Evolutionary conservation across 495 filamentous ascomycete genomes (phyloP).

Genomic region (Xylaria grammica): DNA sequence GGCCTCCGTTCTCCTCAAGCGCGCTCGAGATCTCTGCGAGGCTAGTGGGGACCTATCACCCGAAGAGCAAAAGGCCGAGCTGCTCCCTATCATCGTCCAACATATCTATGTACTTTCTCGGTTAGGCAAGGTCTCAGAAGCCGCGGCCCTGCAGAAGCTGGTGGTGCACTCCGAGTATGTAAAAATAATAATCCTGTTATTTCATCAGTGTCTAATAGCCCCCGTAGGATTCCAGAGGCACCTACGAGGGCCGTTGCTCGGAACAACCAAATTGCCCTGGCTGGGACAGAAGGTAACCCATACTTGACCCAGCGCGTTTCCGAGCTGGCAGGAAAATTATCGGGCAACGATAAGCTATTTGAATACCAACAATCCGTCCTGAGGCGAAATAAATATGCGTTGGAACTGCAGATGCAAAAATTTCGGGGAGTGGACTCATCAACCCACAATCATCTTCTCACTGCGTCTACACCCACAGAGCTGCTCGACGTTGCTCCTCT

Average conservation of each 20-base stretch:
- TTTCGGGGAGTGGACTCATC: constrained; percentile 71
- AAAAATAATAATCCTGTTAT: background rate
- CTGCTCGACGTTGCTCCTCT: constrained; percentile 65
- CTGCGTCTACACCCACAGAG: constrained; percentile 55
- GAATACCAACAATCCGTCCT: constrained; percentile 74
- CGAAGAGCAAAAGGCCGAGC: constrained; percentile 81
- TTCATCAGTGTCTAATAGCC: constrained; percentile 30
- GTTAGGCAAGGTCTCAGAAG: constrained; percentile 76
- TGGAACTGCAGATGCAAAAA: constrained; percentile 82
- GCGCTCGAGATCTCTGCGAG: constrained; percentile 86
- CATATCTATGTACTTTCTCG: constrained; percentile 78
- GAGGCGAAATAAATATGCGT: constrained; percentile 68
- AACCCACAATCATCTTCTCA: constrained; percentile 62
- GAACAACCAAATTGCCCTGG: constrained; percentile 73
- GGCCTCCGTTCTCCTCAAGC: constrained; percentile 78
- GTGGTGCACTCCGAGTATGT: constrained; percentile 55
- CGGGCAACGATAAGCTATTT: constrained; percentile 75
- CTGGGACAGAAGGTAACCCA: constrained; percentile 68
- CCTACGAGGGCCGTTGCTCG: constrained; percentile 79
- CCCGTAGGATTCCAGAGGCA: constrained; percentile 71
- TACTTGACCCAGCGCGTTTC: constrained; percentile 74
- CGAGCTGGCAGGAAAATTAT: constrained; percentile 60
- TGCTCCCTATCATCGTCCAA: constrained; percentile 85
- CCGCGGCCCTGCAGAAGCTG: constrained; percentile 65
- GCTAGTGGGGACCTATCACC: constrained; percentile 80